These are phyloP conservation scores for Aspergillus candidus DNA, from an alignment of 2,329 filamentous ascomycete species.

Conservation along the genomic window DNA sequence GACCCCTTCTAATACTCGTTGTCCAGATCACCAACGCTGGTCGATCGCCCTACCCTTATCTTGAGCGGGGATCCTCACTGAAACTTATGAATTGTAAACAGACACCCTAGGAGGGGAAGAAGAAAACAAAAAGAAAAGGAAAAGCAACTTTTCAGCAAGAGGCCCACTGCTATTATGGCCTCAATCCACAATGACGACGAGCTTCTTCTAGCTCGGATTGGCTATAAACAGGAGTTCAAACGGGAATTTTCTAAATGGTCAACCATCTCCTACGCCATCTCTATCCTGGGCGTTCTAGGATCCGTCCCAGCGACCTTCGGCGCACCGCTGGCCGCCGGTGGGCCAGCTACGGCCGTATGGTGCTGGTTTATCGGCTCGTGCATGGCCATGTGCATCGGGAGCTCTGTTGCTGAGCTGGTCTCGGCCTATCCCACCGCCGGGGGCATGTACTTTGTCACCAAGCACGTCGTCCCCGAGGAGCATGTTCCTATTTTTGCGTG, in stretches of 20 bases:
- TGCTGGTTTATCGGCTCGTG: slow-evolving; percentile 59
- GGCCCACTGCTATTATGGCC: slow-evolving; percentile 22
- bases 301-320: slow-evolving; percentile 60
- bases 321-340: slow-evolving; percentile 52
- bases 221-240: slow-evolving; percentile 58
- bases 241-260: slow-evolving; percentile 63
- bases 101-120: no score
- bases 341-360: slow-evolving; percentile 60
- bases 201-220: slow-evolving; percentile 54
- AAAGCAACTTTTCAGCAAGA: not conserved
- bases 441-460: slow-evolving; percentile 64
- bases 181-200: slow-evolving; percentile 54
- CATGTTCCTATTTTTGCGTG: slow-evolving; percentile 59
- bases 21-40: no score
- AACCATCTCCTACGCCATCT: slow-evolving; percentile 61
- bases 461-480: slow-evolving; percentile 56
- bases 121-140: not conserved
- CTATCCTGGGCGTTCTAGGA: slow-evolving; percentile 59
- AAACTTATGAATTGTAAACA: slow-evolving; percentile 7
- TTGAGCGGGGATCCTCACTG: slow-evolving; percentile 8
- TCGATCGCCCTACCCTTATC: not conserved
- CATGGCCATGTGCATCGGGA: slow-evolving; percentile 60
- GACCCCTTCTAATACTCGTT: no score
- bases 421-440: slow-evolving; percentile 62
- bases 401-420: slow-evolving; percentile 60